Percentiles rank a stretch among this genome's conserved stretches.
These are phyloP conservation scores for Venturia asperata DNA, from an alignment of 2,329 filamentous ascomycete species.

Conservation along the genomic window DNA sequence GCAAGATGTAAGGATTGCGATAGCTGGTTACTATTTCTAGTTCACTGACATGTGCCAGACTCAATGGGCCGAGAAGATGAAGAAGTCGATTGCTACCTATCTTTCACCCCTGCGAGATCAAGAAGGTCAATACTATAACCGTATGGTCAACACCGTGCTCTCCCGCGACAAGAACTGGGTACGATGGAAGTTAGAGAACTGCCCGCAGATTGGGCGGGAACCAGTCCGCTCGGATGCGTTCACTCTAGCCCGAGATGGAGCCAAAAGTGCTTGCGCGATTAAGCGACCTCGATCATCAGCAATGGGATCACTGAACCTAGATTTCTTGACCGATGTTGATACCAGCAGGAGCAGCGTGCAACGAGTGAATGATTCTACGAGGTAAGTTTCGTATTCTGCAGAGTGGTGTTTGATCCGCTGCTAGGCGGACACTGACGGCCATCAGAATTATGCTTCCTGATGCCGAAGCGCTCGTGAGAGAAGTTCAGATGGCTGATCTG, in stretches of 20 bases:
- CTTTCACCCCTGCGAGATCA: constrained; percentile 66
- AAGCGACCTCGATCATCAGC: constrained; percentile 63
- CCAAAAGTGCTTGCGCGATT: constrained; percentile 59
- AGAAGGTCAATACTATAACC: constrained; percentile 88
- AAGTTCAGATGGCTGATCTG: constrained; percentile 72
- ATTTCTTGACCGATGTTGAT: constrained; percentile 66
- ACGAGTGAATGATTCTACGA: constrained; percentile 57
- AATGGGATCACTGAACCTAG: constrained; percentile 66
- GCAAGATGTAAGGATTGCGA: constrained; percentile 61
- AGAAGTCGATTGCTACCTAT: constrained; percentile 71
- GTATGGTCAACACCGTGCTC: constrained; percentile 94
- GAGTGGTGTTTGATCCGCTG: neutral
- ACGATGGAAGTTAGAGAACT: constrained; percentile 94
- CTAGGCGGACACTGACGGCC: constrained; percentile 22
- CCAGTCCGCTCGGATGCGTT: constrained; percentile 64
- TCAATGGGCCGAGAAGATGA: constrained; percentile 77
- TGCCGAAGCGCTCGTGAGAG: constrained; percentile 50
- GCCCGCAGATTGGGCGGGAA: constrained; percentile 74
- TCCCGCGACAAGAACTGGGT: constrained; percentile 98
- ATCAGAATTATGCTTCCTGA: constrained; percentile 17
- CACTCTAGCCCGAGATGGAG: constrained; percentile 58
- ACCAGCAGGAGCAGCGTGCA: constrained; percentile 53
- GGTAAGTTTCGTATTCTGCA: constrained; percentile 35
- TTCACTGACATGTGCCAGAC: constrained; percentile 42
- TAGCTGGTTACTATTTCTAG: constrained; percentile 28